Percentiles rank a stretch among this genome's conserved stretches.
These are phyloP conservation scores for Emiliania huxleyi DNA, from an alignment of 78 protist species.

Conservation along the genomic window DNA sequence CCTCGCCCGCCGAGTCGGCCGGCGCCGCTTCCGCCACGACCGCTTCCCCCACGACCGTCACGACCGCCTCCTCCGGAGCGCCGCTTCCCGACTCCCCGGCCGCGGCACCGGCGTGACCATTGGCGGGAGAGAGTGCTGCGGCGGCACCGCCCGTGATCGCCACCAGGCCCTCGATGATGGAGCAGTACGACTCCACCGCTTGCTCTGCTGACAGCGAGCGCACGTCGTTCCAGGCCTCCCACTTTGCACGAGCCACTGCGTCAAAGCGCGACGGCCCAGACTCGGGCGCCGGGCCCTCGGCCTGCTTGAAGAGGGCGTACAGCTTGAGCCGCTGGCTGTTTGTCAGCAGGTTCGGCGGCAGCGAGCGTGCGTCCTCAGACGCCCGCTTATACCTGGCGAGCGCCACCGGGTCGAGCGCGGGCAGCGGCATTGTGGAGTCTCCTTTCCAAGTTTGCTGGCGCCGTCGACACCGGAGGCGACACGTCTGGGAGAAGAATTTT, in stretches of 20 bases:
- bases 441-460: too few species aligned
- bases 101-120: too few species aligned
- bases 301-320: neutral
- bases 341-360: neutral
- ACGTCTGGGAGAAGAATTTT: too few species aligned
- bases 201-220: neutral
- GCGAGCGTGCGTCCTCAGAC: neutral
- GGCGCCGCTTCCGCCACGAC: neutral
- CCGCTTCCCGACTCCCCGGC: too few species aligned
- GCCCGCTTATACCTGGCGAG: neutral
- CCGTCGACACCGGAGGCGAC: too few species aligned
- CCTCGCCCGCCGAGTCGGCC: neutral
- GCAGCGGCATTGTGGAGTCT: too few species aligned
- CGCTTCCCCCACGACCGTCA: neutral
- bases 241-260: neutral
- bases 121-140: too few species aligned
- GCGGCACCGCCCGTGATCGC: neutral
- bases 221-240: conserved; percentile 13
- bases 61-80: too few species aligned
- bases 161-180: neutral
- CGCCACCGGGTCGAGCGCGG: too few species aligned
- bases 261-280: neutral
- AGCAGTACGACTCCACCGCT: neutral
- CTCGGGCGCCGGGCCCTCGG: neutral
- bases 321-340: neutral